Evolutionary conservation across 2,329 filamentous ascomycete species (phyloP).

Genomic region (Phyllachora maydis): DNA sequence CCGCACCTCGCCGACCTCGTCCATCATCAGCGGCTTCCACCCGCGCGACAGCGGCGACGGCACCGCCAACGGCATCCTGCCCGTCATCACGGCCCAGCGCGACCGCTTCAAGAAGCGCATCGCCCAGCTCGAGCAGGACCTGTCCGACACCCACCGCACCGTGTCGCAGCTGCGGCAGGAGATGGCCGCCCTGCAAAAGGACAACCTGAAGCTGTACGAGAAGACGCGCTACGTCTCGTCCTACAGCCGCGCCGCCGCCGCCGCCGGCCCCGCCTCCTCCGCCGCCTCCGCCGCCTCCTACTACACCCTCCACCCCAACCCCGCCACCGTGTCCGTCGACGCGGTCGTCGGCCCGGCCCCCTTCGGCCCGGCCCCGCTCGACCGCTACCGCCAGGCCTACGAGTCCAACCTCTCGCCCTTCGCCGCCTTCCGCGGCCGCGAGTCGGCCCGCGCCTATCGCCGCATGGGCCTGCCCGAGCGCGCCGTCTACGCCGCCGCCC

Average conservation of each 20-base stretch:
- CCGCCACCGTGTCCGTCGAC: constrained; percentile 44
- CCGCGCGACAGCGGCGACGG: constrained; percentile 43
- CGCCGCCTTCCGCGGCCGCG: constrained; percentile 83
- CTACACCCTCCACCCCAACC: constrained; percentile 70
- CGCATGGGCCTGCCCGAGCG: constrained; percentile 85
- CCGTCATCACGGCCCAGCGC: constrained; percentile 94
- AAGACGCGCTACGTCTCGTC: constrained; percentile 93
- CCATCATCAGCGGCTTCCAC: constrained; percentile 95
- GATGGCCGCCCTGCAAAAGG: constrained; percentile 78
- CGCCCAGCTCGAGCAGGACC: constrained; percentile 69
- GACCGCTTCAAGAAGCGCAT: constrained; percentile 98
- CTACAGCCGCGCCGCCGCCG: constrained; percentile 47
- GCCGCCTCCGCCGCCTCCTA: constrained; percentile 32
- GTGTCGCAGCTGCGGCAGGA: constrained; percentile 80
- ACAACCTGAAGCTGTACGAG: constrained; percentile 90
- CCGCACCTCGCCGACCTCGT: constrained; percentile 74
- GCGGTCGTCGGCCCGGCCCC: constrained; percentile 35
- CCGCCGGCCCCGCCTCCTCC: constrained; percentile 39
- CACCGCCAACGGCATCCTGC: constrained; percentile 70
- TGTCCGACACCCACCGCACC: constrained; percentile 64
- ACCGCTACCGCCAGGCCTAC: constrained; percentile 80
- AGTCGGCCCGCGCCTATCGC: constrained; percentile 76
- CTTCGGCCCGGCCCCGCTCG: constrained; percentile 53
- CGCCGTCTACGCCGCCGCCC: constrained; percentile 73
- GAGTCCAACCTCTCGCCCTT: constrained; percentile 93